Conservation (phyloP, 2,329 filamentous ascomycete genomes). For the Pseudogymnoascus pannorum region DNA sequence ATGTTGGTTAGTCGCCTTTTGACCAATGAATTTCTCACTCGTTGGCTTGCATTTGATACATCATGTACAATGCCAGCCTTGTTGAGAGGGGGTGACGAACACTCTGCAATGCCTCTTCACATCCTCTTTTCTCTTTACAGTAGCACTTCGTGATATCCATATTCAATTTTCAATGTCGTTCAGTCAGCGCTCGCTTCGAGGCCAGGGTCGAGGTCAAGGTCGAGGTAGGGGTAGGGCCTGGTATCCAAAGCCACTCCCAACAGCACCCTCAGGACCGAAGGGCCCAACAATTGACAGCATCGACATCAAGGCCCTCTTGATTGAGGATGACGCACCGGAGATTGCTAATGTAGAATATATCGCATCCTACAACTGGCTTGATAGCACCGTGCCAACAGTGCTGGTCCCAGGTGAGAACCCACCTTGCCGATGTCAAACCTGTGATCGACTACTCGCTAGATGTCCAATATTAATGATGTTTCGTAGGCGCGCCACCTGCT, state of each 20-base stretch:
- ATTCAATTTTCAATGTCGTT: too few species aligned
- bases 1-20: too few species aligned
- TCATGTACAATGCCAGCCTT: too few species aligned
- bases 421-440: neutral
- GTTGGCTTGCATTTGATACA: too few species aligned
- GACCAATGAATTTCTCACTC: too few species aligned
- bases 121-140: too few species aligned
- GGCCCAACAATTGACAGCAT: constrained; percentile 18
- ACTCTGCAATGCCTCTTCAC: too few species aligned
- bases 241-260: neutral
- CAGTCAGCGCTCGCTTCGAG: too few species aligned
- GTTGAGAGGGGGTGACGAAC: too few species aligned
- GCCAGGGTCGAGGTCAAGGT: neutral
- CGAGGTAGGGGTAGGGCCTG: neutral
- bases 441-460: constrained; percentile 6
- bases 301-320: constrained; percentile 15
- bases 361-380: constrained; percentile 47
- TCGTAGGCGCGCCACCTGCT: constrained; percentile 40
- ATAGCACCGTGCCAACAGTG: constrained; percentile 31
- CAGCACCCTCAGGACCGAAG: constrained; percentile 11
- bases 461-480: neutral
- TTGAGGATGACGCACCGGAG: constrained; percentile 20
- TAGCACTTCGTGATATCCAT: too few species aligned
- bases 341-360: constrained; percentile 37
- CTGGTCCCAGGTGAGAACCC: constrained; percentile 36